Evolutionary conservation across 2,329 filamentous ascomycete genomes (phyloP).

Genomic region (Ceratocystis huliohia): DNA sequence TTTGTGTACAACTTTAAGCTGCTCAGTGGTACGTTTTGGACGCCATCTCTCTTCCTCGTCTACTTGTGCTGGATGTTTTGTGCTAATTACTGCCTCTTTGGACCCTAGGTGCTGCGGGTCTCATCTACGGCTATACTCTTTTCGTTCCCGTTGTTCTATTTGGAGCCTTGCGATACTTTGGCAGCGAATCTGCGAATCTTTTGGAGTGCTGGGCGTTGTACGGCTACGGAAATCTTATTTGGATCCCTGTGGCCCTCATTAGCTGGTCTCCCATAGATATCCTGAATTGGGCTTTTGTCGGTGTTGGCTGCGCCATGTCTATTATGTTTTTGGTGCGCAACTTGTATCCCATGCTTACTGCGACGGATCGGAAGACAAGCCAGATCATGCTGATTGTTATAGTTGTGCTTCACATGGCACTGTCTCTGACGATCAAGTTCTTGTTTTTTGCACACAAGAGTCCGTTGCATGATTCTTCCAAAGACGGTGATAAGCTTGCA

Average conservation of each 20-base stretch:
- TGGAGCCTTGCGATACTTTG: constrained; percentile 86
- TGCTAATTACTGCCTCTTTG: background rate
- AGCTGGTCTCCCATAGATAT: constrained; percentile 77
- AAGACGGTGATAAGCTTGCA: background rate
- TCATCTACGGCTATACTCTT: constrained; percentile 91
- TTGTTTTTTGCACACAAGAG: constrained; percentile 84
- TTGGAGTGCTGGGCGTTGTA: constrained; percentile 94
- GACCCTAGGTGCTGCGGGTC: constrained; percentile 59
- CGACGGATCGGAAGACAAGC: constrained; percentile 82
- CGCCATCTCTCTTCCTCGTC: background rate
- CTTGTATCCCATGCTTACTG: constrained; percentile 79
- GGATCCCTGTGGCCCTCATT: constrained; percentile 87
- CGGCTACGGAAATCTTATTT: constrained; percentile 92
- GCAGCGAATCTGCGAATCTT: constrained; percentile 81
- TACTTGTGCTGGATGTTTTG: too few relatives aligned
- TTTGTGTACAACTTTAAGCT: constrained; percentile 89
- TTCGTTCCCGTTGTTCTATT: constrained; percentile 77
- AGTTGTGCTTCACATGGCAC: constrained; percentile 71
- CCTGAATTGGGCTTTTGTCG: constrained; percentile 90
- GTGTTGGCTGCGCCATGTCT: constrained; percentile 69
- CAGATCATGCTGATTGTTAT: constrained; percentile 78
- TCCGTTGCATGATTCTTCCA: constrained; percentile 28
- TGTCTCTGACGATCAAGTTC: constrained; percentile 89
- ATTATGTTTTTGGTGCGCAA: constrained; percentile 75
- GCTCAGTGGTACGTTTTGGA: constrained; percentile 54